A percentile compares a stretch with the other conserved stretches of the same genome.
Conservation (phyloP, 352 stramenopile genomes). For the Pythium vanterpoolii region DNA sequence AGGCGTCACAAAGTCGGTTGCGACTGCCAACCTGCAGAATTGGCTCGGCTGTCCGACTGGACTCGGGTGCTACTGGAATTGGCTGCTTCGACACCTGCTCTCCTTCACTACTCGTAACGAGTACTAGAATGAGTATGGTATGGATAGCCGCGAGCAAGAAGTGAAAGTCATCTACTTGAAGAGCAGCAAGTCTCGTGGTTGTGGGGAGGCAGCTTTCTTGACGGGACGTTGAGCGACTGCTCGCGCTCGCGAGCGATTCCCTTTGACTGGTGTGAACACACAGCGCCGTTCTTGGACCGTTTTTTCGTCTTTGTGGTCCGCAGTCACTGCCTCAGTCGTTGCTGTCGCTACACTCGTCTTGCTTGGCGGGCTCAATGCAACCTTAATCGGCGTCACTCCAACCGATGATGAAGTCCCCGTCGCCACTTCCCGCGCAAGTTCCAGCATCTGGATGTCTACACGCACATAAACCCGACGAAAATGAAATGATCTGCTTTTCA, state of each 20-base stretch:
- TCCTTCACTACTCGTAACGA: conserved; percentile 1
- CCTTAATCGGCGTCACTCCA: not conserved
- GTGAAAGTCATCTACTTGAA: too few species aligned
- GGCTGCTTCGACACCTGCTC: conserved; percentile 5
- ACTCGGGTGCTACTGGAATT: too few species aligned
- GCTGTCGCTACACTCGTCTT: not conserved
- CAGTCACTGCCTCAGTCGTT: not conserved
- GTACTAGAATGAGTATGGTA: not conserved
- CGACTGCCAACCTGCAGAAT: not conserved
- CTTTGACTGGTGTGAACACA: conserved; percentile 58
- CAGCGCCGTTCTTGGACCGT: conserved; percentile 24
- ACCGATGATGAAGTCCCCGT: conserved; percentile 2
- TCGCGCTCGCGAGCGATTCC: conserved; percentile 21
- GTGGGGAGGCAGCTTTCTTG: conserved; percentile 1
- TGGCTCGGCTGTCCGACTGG: too few species aligned
- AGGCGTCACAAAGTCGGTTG: not conserved
- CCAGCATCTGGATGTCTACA: conserved; percentile 53
- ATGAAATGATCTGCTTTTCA: not conserved
- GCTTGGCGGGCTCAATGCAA: not conserved
- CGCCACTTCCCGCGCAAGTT: conserved; percentile 33
- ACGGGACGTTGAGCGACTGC: not conserved
- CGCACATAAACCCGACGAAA: not conserved
- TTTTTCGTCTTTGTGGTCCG: not conserved
- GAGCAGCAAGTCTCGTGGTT: conserved; percentile 23
- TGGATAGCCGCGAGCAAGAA: too few species aligned